phyloP scores from a whole-genome alignment of 2,329 filamentous ascomycete genomes.

The Fusarium euwallaceae region DNA sequence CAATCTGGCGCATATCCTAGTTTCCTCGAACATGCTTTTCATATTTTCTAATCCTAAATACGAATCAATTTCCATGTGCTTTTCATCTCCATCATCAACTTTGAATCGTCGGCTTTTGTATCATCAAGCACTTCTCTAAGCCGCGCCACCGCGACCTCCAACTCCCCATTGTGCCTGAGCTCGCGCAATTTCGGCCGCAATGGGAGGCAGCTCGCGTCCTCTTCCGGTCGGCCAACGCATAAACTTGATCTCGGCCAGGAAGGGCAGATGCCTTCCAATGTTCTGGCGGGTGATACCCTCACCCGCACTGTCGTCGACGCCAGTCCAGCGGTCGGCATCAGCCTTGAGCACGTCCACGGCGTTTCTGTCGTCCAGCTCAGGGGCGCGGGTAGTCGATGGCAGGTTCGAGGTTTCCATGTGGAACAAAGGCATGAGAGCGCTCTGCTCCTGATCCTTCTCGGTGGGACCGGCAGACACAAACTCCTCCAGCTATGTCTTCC shows the following conservation, averaged over 20 bases:
- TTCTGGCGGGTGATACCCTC: constrained; percentile 34
- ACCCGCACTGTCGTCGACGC: constrained; percentile 66
- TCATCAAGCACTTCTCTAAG: neutral
- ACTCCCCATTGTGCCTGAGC: constrained; percentile 37
- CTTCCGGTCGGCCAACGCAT: constrained; percentile 27
- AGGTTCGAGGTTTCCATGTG: constrained; percentile 79
- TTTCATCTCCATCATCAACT: neutral
- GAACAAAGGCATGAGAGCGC: constrained; percentile 71
- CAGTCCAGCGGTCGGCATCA: constrained; percentile 71
- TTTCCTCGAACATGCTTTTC: neutral
- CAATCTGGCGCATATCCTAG: neutral
- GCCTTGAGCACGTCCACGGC: constrained; percentile 72
- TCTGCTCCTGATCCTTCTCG: constrained; percentile 45
- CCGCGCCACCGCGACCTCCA: constrained; percentile 31
- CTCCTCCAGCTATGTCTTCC: constrained; percentile 48
- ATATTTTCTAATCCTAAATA: neutral
- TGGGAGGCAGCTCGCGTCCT: constrained; percentile 36
- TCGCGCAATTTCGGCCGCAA: constrained; percentile 18
- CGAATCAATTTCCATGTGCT: neutral
- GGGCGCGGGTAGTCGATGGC: constrained; percentile 75
- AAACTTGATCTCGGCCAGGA: constrained; percentile 38
- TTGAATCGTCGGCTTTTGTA: neutral
- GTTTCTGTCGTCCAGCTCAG: constrained; percentile 76
- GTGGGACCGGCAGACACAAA: constrained; percentile 26
- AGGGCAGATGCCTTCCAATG: constrained; percentile 26